A percentile compares a stretch with the other conserved stretches of the same genome.
Conservation (phyloP, 2,329 filamentous ascomycete genomes). For the Curvularia hawaiiensis region DNA sequence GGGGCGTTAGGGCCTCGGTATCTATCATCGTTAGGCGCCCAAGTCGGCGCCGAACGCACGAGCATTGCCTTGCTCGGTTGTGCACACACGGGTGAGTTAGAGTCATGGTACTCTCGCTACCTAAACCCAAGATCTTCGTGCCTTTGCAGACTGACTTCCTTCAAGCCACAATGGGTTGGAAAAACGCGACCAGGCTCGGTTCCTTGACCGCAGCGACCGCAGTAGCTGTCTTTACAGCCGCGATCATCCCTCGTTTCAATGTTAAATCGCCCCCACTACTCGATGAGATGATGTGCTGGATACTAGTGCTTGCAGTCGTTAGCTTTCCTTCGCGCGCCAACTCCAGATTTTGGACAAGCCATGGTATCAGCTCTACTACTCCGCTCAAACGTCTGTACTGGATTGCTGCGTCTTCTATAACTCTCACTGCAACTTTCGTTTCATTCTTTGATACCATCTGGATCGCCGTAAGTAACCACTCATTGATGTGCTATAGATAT, state of each 20-base stretch:
- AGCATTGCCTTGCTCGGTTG: not conserved
- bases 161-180: slow-evolving; percentile 1
- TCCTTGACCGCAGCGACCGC: slow-evolving; percentile 17
- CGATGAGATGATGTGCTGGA: not conserved
- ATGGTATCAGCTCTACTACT: not conserved
- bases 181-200: not conserved
- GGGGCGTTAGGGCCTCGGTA: not conserved
- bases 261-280: not conserved
- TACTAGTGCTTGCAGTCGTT: not conserved
- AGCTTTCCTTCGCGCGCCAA: not conserved
- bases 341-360: not conserved
- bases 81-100: not conserved
- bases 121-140: not conserved
- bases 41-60: not conserved
- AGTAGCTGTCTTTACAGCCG: slow-evolving; percentile 36
- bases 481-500: not conserved
- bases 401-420: not conserved
- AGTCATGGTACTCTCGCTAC: not conserved
- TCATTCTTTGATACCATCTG: not conserved
- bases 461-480: not conserved
- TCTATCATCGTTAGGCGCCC: not conserved
- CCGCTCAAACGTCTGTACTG: not conserved
- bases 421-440: not conserved
- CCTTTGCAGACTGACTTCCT: not conserved
- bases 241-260: not conserved